These are phyloP conservation scores for Phialophora verrucosa DNA, from an alignment of 2,329 filamentous ascomycete genomes.

Conservation along the genomic window DNA sequence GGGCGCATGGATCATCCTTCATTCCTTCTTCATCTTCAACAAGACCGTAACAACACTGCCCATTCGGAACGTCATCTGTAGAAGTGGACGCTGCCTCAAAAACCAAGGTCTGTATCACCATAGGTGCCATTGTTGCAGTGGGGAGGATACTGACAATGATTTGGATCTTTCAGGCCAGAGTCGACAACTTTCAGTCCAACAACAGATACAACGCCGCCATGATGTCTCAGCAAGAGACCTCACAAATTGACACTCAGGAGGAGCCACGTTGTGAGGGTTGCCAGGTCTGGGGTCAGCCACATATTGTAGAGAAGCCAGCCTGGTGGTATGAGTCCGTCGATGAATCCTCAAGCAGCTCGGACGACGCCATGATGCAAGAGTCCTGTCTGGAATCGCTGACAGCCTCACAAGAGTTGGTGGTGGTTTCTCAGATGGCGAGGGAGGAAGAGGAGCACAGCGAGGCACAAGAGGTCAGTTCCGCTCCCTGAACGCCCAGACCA, in stretches of 20 bases:
- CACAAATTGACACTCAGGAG: neutral
- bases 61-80: neutral
- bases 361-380: neutral
- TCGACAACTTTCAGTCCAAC: neutral
- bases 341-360: conserved; percentile 4
- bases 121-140: neutral
- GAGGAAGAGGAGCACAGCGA: conserved; percentile 8
- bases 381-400: neutral
- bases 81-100: neutral
- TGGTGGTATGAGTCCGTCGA: neutral
- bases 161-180: neutral
- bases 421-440: conserved; percentile 4
- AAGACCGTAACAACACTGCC: neutral
- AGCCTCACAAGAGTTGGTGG: neutral
- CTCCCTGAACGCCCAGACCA: neutral
- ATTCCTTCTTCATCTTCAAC: neutral
- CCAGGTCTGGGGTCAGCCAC: neutral
- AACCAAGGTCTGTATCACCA: neutral
- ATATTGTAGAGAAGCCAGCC: neutral
- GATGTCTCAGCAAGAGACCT: neutral
- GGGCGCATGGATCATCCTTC: neutral
- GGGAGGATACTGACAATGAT: neutral
- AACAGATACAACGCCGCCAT: neutral
- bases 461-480: neutral
- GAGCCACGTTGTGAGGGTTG: neutral